These are phyloP conservation scores for Coprinopsis cinerea DNA, from an alignment of 768 basidiomycete genomes.

Conservation along the genomic window DNA sequence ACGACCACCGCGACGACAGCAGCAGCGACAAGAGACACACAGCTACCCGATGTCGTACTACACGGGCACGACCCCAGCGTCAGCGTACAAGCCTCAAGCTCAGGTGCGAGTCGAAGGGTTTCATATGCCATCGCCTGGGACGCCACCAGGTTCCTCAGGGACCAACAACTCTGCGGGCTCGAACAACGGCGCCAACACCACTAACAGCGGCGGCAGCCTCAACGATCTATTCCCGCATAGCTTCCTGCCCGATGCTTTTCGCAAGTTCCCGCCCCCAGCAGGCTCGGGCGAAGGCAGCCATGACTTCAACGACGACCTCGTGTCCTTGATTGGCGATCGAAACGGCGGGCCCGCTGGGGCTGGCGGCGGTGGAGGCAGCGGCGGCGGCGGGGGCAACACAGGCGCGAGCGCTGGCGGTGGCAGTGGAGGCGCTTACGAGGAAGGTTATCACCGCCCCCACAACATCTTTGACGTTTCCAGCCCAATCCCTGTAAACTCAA, in stretches of 20 bases:
- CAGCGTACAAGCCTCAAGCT: slow-evolving; percentile 49
- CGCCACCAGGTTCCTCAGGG: slow-evolving; percentile 17
- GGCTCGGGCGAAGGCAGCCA: slow-evolving; percentile 23
- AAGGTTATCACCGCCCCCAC: slow-evolving; percentile 26
- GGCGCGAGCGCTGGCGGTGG: slow-evolving; percentile 4
- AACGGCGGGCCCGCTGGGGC: slow-evolving; percentile 9
- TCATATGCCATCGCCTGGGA: slow-evolving; percentile 45
- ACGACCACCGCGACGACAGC: slow-evolving; percentile 1
- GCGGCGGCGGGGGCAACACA: not conserved
- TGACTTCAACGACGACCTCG: slow-evolving; percentile 69
- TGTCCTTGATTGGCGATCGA: slow-evolving; percentile 43
- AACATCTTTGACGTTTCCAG: slow-evolving; percentile 63
- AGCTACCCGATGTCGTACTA: slow-evolving; percentile 30
- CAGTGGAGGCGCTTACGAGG: slow-evolving; percentile 7
- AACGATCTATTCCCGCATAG: slow-evolving; percentile 33
- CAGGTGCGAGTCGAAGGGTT: slow-evolving; percentile 72
- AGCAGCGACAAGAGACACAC: not conserved
- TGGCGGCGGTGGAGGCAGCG: slow-evolving; percentile 11
- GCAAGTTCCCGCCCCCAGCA: slow-evolving; percentile 38
- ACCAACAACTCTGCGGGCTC: slow-evolving; percentile 18
- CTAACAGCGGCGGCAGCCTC: slow-evolving; percentile 31
- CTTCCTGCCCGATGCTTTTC: slow-evolving; percentile 49
- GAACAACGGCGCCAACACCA: slow-evolving; percentile 18
- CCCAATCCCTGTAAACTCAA: slow-evolving; percentile 20
- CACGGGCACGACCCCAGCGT: slow-evolving; percentile 18